Percentiles rank a stretch among this genome's conserved stretches.
Evolutionary conservation across 257 asterid genomes (phyloP).

Genomic region (Solanum ossicruentum): DNA sequence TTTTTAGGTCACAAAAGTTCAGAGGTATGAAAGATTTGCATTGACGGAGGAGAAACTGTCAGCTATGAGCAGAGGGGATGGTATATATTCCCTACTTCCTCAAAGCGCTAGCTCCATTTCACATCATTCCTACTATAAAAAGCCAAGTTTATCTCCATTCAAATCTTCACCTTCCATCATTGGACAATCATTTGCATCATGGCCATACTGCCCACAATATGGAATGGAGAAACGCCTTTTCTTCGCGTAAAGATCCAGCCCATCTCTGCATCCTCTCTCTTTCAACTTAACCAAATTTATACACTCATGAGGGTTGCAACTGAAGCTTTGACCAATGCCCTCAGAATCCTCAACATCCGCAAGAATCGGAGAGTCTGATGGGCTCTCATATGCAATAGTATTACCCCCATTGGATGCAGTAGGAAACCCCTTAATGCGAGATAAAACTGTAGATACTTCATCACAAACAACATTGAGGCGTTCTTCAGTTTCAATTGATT

Average conservation of each 20-base stretch:
- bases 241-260: constrained; percentile 30
- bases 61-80: background rate
- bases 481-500: constrained; percentile 61
- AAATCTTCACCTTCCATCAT: constrained; percentile 31
- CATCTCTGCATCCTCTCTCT: constrained; percentile 34
- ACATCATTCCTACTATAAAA: constrained; percentile 16
- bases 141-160: constrained; percentile 24
- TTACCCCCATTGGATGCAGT: constrained; percentile 19
- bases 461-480: constrained; percentile 74
- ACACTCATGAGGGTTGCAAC: constrained; percentile 9
- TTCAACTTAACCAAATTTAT: constrained; percentile 20
- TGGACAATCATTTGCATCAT: constrained; percentile 32
- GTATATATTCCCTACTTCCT: background rate
- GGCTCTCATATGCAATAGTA: constrained; percentile 29
- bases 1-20: background rate
- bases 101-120: background rate
- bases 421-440: constrained; percentile 62
- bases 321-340: constrained; percentile 32
- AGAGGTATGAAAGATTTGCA: background rate
- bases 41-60: background rate
- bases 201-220: constrained; percentile 33
- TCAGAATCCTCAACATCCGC: constrained; percentile 50
- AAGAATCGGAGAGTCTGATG: constrained; percentile 28
- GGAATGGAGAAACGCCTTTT: constrained; percentile 31
- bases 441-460: constrained; percentile 51